Evolutionary conservation across 805 yeast genomes (phyloP).

Genomic region (Candida nanaspora): DNA sequence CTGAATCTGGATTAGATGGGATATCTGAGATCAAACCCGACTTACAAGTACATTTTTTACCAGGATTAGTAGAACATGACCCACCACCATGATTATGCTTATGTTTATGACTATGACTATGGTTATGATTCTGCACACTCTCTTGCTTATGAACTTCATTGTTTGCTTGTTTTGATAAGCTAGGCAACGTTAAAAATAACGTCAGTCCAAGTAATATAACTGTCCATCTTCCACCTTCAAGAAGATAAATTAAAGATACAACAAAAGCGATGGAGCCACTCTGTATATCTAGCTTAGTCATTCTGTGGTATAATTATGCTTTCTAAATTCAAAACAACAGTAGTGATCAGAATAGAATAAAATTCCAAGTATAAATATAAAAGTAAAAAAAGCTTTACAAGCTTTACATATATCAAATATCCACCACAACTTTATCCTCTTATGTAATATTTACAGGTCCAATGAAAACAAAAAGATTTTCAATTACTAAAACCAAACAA

Average conservation of each 20-base stretch:
- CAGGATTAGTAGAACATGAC: constrained; percentile 1
- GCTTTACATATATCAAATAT: no score
- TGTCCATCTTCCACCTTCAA: constrained; percentile 5
- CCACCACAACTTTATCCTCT: no score
- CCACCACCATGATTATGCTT: background rate
- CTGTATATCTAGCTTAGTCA: background rate
- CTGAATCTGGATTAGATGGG: background rate
- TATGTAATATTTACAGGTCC: background rate
- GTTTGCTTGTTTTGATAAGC: background rate
- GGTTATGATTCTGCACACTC: no score
- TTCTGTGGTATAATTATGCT: no score
- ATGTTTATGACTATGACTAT: background rate
- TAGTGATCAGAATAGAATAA: no score
- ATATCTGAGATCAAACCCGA: background rate
- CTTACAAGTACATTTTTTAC: background rate
- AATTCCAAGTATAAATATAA: no score
- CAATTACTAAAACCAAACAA: background rate
- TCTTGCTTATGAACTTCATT: background rate
- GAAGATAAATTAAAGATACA: background rate
- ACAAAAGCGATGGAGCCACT: background rate
- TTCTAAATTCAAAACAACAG: no score
- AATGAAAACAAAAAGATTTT: background rate
- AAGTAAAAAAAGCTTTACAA: no score
- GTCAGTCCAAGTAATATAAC: background rate
- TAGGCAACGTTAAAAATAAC: background rate